A percentile compares a stretch with the other conserved stretches of the same genome.
These are phyloP conservation scores for Colletotrichum sp. DNA, from an alignment of 2,329 filamentous ascomycete species.

Conservation along the genomic window DNA sequence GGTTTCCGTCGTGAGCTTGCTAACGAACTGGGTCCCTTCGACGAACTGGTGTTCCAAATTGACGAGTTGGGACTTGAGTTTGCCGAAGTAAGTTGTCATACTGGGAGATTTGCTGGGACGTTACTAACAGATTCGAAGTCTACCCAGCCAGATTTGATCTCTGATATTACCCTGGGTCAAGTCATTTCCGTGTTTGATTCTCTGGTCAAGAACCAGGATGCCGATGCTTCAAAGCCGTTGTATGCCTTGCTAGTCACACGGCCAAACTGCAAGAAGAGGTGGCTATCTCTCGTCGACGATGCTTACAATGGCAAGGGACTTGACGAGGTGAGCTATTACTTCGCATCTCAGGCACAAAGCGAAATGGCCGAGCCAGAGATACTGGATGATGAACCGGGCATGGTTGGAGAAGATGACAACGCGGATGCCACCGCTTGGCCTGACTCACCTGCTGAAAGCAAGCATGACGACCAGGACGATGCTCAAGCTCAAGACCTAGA, in stretches of 20 bases:
- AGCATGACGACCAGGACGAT: constrained; percentile 6
- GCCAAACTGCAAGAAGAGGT: constrained; percentile 41
- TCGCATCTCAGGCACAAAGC: constrained; percentile 27
- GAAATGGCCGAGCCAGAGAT: constrained; percentile 23
- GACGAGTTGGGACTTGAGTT: constrained; percentile 59
- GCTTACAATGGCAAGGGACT: constrained; percentile 45
- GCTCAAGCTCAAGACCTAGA: background rate
- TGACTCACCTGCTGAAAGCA: constrained; percentile 4
- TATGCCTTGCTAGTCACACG: constrained; percentile 48
- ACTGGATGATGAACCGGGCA: constrained; percentile 17
- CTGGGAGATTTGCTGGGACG: background rate
- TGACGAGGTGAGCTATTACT: constrained; percentile 44
- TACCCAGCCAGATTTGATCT: constrained; percentile 35
- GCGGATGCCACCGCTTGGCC: constrained; percentile 11
- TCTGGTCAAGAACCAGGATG: constrained; percentile 48
- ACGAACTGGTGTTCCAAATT: constrained; percentile 57
- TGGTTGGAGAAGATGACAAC: constrained; percentile 21
- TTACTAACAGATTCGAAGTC: constrained; percentile 37
- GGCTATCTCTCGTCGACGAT: constrained; percentile 44
- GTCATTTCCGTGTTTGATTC: constrained; percentile 48
- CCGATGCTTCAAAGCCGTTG: constrained; percentile 39
- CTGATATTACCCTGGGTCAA: constrained; percentile 42
- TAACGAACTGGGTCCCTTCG: constrained; percentile 47
- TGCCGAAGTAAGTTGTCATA: constrained; percentile 47
- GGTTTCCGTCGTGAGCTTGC: constrained; percentile 50